These are phyloP conservation scores for Paralagenidium karlingii DNA, from an alignment of 352 stramenopile species.

Conservation along the genomic window DNA sequence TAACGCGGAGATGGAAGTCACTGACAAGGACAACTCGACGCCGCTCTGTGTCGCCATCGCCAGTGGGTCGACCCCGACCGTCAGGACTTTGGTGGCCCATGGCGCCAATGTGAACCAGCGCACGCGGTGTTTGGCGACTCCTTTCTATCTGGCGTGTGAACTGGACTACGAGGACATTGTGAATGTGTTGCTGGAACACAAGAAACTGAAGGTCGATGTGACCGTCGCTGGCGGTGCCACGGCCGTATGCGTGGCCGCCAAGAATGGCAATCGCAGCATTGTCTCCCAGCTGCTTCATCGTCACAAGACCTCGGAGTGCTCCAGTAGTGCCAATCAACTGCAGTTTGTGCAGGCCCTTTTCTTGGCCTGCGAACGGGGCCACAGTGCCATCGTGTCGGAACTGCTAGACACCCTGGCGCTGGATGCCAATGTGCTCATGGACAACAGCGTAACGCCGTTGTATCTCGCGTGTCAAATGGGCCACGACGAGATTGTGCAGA, in stretches of 20 bases:
- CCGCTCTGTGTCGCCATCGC: conserved; percentile 43
- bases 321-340: no score
- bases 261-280: conserved; percentile 49
- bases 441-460: conserved; percentile 63
- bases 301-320: background rate
- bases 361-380: conserved; percentile 61
- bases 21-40: conserved; percentile 42
- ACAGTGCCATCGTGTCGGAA: conserved; percentile 48
- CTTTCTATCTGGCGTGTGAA: conserved; percentile 66
- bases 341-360: conserved; percentile 58
- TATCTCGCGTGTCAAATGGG: conserved; percentile 81
- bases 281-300: conserved; percentile 41
- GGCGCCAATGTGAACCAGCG: conserved; percentile 49
- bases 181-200: conserved; percentile 31
- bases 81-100: conserved; percentile 23
- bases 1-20: conserved; percentile 33
- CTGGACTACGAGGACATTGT: conserved; percentile 62
- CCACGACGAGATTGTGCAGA: conserved; percentile 37
- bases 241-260: conserved; percentile 57
- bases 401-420: conserved; percentile 37
- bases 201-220: conserved; percentile 22
- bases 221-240: conserved; percentile 39
- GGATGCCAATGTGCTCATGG: conserved; percentile 61
- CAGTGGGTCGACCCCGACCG: conserved; percentile 32
- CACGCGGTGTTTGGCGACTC: conserved; percentile 45